A percentile compares a stretch with the other conserved stretches of the same genome.
These are phyloP conservation scores for Leccinum truebloodii DNA, from an alignment of 768 basidiomycete species.

Conservation along the genomic window DNA sequence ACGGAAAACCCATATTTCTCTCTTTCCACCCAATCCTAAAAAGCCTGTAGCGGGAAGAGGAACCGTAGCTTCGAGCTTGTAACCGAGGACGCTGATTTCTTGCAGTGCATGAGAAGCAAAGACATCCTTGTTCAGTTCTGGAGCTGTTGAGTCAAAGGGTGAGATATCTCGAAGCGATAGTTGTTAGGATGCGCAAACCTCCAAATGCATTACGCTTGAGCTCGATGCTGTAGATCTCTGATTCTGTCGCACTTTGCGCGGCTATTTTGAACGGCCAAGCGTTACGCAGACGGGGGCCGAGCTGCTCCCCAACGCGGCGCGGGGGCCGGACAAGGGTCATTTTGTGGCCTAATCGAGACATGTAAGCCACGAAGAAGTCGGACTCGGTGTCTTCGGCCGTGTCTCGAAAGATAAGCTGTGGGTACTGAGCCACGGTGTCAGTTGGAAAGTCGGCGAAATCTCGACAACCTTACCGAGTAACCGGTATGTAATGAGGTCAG, in stretches of 20 bases:
- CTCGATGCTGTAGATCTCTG: conserved; percentile 55
- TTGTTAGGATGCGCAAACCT: conserved; percentile 21
- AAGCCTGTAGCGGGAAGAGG: conserved; percentile 48
- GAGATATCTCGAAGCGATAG: neutral
- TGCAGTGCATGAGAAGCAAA: conserved; percentile 66
- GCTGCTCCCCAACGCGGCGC: conserved; percentile 36
- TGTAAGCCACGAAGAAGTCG: conserved; percentile 64
- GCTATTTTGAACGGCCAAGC: conserved; percentile 45
- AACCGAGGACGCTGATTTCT: conserved; percentile 56
- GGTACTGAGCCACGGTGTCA: conserved; percentile 40
- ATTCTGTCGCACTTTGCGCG: conserved; percentile 46
- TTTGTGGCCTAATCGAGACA: conserved; percentile 61
- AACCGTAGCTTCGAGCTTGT: conserved; percentile 66
- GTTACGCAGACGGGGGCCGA: conserved; percentile 40
- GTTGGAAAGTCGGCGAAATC: conserved; percentile 6
- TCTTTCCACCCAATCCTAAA: conserved; percentile 42
- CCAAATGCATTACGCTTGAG: conserved; percentile 45
- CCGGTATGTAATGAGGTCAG: conserved; percentile 61
- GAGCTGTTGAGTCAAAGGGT: conserved; percentile 27
- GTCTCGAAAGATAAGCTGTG: conserved; percentile 69
- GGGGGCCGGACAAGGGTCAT: conserved; percentile 48
- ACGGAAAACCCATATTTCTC: conserved; percentile 69
- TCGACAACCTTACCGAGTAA: conserved; percentile 43
- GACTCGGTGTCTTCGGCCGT: conserved; percentile 47
- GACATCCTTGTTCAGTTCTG: conserved; percentile 49